Base-by-base conservation (phyloP, 83 land plant species). In the Picea abies region DNA sequence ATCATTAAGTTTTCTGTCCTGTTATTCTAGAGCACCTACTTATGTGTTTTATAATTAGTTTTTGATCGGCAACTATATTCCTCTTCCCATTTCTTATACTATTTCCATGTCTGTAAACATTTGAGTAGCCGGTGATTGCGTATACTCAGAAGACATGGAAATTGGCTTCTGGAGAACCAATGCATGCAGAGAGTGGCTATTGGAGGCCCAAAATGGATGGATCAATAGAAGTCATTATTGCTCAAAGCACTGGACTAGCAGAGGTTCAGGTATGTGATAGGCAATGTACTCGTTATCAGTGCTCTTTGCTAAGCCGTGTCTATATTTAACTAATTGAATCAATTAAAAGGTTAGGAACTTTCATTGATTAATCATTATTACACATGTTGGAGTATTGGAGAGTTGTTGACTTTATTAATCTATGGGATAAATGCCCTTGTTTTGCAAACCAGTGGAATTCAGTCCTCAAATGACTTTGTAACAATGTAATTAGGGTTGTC, bases 161-260 rank as follows among this genome's bases (percentile, higher is more conserved):
- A 81, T 70, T 91, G 56, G 81, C 84, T 15, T 90, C 94, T 9
- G 93, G 92, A 10, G 92, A 94, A 79, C 97, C 97, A 5, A 94
- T 94, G 97, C 97, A 94, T 81, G 89, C 97, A 9, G 97, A 94
- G 81, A 90, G 90, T 68, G 97, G 97, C 10, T 94, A 90, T 80
- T 94, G 94, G 94, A 81, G 97, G 39, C 94, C 93, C 32, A 92
- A 89, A 61, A 86, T 86, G 23, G 97, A 94, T 86, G 97, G 94
- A 12, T 84, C 94, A 26, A 86, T 94, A 29, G 94, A 94, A 84
- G 93, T 90, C 37, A 89, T 94, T 66, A 90, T 94, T 81, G 89
- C 97, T 32, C 97, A 94, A 75, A 94, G 97, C 85, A 94, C 97
- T 62, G 94, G 97, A 11, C 90, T 94, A 41, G 93, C 88, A 65